These are phyloP conservation scores for Fraxinus cuspidata DNA, from an alignment of 257 asterid species.

Conservation along the genomic window DNA sequence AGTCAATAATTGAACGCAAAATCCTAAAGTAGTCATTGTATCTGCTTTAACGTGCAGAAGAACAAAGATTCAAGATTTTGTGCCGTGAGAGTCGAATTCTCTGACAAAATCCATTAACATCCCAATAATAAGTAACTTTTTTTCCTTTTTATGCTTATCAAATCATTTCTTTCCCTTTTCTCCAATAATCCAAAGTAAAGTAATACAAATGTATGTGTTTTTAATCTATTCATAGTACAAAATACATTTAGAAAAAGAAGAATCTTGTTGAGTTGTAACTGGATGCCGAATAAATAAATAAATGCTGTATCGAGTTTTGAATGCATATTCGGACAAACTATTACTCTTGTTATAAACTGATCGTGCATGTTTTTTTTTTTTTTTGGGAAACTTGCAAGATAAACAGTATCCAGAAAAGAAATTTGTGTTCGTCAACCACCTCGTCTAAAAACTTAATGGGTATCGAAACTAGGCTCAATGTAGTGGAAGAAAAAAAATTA, in stretches of 20 bases:
- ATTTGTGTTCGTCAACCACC: no score
- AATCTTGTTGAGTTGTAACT: background rate
- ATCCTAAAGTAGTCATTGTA: constrained; percentile 41
- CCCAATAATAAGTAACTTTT: constrained; percentile 20
- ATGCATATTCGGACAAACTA: no score
- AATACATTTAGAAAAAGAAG: background rate
- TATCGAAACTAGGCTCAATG: no score
- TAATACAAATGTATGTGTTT: no score
- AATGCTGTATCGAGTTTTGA: background rate
- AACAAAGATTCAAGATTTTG: constrained; percentile 13
- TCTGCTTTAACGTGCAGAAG: constrained; percentile 47
- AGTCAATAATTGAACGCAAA: constrained; percentile 50
- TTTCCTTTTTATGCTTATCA: background rate
- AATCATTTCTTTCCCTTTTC: background rate
- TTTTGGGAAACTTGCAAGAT: no score
- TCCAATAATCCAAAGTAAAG: background rate
- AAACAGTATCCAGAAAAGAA: no score
- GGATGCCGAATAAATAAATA: background rate
- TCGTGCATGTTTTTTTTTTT: no score
- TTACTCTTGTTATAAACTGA: no score
- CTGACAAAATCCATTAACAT: constrained; percentile 37
- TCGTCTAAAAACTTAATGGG: no score
- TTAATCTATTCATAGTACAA: background rate
- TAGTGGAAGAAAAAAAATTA: no score
- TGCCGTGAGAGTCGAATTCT: constrained; percentile 38